These are phyloP conservation scores for Lagenidium sp. DNA, from an alignment of 352 stramenopile genomes.

Conservation along the genomic window DNA sequence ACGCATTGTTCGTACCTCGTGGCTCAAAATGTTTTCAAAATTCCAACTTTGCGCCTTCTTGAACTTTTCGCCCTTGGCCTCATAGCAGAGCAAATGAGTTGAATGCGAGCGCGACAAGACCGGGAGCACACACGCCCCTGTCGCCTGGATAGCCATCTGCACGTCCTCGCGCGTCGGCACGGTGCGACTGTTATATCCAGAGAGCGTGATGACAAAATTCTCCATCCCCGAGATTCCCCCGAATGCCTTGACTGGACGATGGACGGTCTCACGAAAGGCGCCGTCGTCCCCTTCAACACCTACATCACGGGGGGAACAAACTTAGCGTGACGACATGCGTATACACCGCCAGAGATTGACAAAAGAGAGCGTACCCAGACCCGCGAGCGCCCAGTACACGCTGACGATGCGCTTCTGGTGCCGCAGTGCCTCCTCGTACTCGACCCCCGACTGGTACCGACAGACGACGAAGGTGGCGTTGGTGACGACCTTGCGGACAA, in stretches of 20 bases:
- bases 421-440: slow-evolving; percentile 65
- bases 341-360: background rate
- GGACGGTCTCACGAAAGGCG: slow-evolving; percentile 31
- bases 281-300: slow-evolving; percentile 7
- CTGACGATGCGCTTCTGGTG: slow-evolving; percentile 70
- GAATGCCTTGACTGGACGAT: slow-evolving; percentile 49
- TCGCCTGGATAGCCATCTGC: slow-evolving; percentile 75
- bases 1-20: slow-evolving; percentile 44
- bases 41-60: slow-evolving; percentile 78
- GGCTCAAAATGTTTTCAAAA: slow-evolving; percentile 70
- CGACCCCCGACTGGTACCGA: slow-evolving; percentile 66
- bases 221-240: slow-evolving; percentile 73
- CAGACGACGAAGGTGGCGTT: slow-evolving; percentile 81
- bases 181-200: slow-evolving; percentile 70
- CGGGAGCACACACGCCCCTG: slow-evolving; percentile 75
- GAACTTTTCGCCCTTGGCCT: slow-evolving; percentile 76
- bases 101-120: slow-evolving; percentile 77
- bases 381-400: slow-evolving; percentile 72
- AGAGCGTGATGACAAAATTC: slow-evolving; percentile 74
- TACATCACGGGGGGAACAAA: background rate
- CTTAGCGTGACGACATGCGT: background rate
- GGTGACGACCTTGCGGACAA: slow-evolving; percentile 66
- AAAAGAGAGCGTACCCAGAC: slow-evolving; percentile 15
- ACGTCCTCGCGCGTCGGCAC: slow-evolving; percentile 71
- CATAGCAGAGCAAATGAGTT: slow-evolving; percentile 73